These are phyloP conservation scores for Tremella yokohamensis DNA, from an alignment of 768 basidiomycete genomes.

Conservation along the genomic window DNA sequence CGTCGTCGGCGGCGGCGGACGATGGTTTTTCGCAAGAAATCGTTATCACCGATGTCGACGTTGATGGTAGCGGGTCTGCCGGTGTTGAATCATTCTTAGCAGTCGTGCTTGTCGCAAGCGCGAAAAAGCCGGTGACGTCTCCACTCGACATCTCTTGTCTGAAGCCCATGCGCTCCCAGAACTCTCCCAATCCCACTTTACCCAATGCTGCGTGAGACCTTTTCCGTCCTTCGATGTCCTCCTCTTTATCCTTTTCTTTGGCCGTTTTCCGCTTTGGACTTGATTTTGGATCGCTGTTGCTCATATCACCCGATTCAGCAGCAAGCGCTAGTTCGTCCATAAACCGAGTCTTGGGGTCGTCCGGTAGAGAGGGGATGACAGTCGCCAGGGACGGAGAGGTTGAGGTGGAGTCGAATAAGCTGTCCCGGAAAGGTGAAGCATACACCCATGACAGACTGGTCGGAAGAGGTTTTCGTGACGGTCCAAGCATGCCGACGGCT, in stretches of 20 bases:
- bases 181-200: conserved; percentile 66
- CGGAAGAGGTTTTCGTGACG: conserved; percentile 19
- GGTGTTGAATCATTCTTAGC: background rate
- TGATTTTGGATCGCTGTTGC: conserved; percentile 1
- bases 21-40: background rate
- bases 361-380: conserved; percentile 86
- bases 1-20: conserved; percentile 9
- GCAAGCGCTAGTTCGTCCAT: conserved; percentile 74
- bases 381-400: conserved; percentile 60
- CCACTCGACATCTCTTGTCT: conserved; percentile 90
- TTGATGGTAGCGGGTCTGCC: background rate
- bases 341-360: conserved; percentile 93
- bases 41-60: conserved; percentile 24
- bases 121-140: conserved; percentile 89
- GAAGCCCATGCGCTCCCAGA: conserved; percentile 97
- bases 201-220: conserved; percentile 55
- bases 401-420: conserved; percentile 42
- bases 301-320: background rate
- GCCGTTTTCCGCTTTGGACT: conserved; percentile 44
- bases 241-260: conserved; percentile 33
- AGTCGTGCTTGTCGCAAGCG: conserved; percentile 50
- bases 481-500: conserved; percentile 36
- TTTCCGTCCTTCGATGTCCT: conserved; percentile 11
- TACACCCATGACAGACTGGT: conserved; percentile 54
- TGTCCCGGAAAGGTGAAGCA: background rate